Evolutionary conservation across 345 rosid genomes (phyloP), one percentile per base, ranked within the genome.

Genomic region (Eucalyptus sp.): DNA sequence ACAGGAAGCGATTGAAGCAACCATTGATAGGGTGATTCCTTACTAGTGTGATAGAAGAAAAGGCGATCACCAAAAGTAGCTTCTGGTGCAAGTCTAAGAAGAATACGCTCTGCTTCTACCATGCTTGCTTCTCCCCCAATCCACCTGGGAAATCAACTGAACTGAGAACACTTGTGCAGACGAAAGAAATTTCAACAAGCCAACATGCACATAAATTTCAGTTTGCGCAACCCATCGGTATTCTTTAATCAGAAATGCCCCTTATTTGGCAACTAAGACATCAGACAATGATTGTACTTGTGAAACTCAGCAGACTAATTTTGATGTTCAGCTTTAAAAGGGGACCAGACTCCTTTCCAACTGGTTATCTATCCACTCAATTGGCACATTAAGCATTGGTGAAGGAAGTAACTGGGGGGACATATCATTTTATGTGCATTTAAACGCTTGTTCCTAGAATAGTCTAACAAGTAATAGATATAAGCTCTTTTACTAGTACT

Each of bases 81-180:
- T 85, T 66, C 90, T 58, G 96, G 94, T 22, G 99, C 99, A 91
- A 95, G 98, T 90, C 95, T 91, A 90, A 95, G 97, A 93, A 98
- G 92, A 87, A 96, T 91, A 85, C 95, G 98, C 92, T 97, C 99
- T 58, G 99, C 98, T 94, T 94, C 95, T 79, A 97, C 94, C 99
- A 96, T 96, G 90, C 92, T 95, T 76, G 99, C 93, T 92, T 91
- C 97, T 88, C 99, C 98, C 99, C 99, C 99, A 97, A 46, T 96
- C 99, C 87, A 97, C 98, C 99, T 97, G 94, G 89, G 93, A 86
- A 11, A 56, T 52, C 11, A 83, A 58, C 49, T 5, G 50, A 60
- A 43, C 62, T 54, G 66, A 31, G 37, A 88, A 49, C 51, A 60
- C 76, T 16, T 6, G 27, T 50, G 25, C 68, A 66, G 48, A 22